These are phyloP conservation scores for Crataegus laevigata DNA, from an alignment of 306 rosid species.

Conservation along the genomic window DNA sequence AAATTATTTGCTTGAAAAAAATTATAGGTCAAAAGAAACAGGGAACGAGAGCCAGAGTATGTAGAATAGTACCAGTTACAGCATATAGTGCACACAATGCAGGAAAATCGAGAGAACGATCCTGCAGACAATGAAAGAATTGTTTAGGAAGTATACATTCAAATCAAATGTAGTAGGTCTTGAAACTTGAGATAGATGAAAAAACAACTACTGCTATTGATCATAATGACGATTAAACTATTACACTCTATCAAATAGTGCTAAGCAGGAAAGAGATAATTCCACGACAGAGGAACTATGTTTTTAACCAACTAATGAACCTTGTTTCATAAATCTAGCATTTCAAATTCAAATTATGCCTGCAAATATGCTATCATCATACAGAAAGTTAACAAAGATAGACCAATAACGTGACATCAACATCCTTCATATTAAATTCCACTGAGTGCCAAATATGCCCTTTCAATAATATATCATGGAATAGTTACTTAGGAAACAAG, in stretches of 20 bases:
- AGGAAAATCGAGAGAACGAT: conserved; percentile 72
- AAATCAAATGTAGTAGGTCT: neutral
- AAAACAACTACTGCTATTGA: neutral
- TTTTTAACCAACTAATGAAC: neutral
- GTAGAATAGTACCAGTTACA: conserved; percentile 58
- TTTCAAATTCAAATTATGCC: neutral
- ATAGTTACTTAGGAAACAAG: conserved; percentile 1
- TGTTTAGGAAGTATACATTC: neutral
- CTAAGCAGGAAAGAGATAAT: neutral
- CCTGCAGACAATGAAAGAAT: conserved; percentile 40
- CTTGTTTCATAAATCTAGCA: neutral
- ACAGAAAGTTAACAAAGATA: neutral
- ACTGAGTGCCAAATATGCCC: neutral
- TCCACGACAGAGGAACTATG: neutral
- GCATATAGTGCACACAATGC: conserved; percentile 69
- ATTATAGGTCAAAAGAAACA: neutral
- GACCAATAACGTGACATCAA: neutral
- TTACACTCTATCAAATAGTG: neutral
- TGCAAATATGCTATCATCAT: neutral
- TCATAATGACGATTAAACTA: neutral
- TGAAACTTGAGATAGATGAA: neutral
- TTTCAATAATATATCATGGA: neutral
- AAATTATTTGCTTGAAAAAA: neutral
- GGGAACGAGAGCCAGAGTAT: neutral
- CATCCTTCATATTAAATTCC: neutral